Percentiles rank a stretch among this genome's conserved stretches.
phyloP scores from a whole-genome alignment of 106 monocot species.

The Phalaenopsis aphrodite region DNA sequence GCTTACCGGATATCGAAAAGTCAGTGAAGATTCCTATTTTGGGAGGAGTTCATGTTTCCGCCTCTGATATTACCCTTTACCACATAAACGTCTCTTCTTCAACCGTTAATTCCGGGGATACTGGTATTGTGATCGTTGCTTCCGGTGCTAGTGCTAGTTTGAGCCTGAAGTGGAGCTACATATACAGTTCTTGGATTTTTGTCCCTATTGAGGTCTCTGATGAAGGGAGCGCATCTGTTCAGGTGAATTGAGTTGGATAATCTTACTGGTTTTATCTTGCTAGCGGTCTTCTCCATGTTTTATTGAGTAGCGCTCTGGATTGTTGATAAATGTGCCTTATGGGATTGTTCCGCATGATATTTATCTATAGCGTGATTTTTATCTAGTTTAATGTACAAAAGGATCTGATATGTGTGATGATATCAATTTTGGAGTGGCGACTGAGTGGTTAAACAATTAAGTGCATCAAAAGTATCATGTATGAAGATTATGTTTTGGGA shows the following conservation, averaged over 20 bases:
- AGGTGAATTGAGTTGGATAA: slow-evolving; percentile 27
- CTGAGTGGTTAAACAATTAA: not conserved
- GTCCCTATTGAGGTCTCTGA: slow-evolving; percentile 45
- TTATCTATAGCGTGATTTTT: not conserved
- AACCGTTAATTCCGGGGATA: slow-evolving; percentile 33
- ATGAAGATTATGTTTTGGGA: not conserved
- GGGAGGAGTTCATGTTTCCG: slow-evolving; percentile 35
- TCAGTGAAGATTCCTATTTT: slow-evolving; percentile 50
- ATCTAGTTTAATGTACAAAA: not conserved
- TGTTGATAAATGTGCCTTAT: not conserved
- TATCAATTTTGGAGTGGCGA: not conserved
- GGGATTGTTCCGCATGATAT: not conserved
- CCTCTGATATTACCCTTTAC: slow-evolving; percentile 48
- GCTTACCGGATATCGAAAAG: slow-evolving; percentile 58
- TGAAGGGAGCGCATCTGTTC: slow-evolving; percentile 47
- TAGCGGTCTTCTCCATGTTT: not conserved
- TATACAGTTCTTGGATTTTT: slow-evolving; percentile 45
- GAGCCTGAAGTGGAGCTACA: slow-evolving; percentile 53
- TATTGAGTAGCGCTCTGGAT: not conserved
- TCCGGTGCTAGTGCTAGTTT: slow-evolving; percentile 33
- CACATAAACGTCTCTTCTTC: slow-evolving; percentile 42
- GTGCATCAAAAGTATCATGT: not conserved
- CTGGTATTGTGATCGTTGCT: slow-evolving; percentile 50
- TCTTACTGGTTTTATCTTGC: not conserved
- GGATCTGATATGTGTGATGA: not conserved